Evolutionary conservation across 495 filamentous ascomycete genomes (phyloP).

Genomic region (Glutinoglossum americanum): DNA sequence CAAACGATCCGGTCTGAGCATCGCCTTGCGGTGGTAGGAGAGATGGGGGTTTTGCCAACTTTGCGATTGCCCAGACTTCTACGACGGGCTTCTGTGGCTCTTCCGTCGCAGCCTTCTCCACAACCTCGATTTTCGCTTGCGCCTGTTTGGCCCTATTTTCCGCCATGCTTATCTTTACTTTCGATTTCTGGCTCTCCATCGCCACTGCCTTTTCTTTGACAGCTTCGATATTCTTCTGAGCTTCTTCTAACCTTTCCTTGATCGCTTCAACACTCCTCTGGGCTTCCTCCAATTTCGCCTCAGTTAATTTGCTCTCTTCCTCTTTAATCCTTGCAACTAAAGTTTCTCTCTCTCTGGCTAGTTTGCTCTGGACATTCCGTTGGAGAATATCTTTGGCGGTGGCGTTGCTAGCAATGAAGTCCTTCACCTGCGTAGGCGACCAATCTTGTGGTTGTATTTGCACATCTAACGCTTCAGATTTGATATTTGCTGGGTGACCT

Average conservation of each 20-base stretch:
- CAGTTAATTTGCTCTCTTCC: conserved; percentile 23
- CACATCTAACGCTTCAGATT: not conserved
- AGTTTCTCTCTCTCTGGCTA: conserved; percentile 36
- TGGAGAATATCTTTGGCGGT: conserved; percentile 42
- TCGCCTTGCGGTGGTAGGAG: conserved; percentile 13
- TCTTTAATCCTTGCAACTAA: conserved; percentile 10
- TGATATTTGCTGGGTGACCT: not conserved
- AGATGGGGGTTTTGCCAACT: conserved; percentile 40
- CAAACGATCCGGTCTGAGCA: conserved; percentile 7
- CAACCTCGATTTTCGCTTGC: conserved; percentile 50
- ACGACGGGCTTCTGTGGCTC: conserved; percentile 59
- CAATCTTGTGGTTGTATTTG: not conserved
- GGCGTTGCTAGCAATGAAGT: conserved; percentile 40
- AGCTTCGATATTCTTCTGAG: conserved; percentile 23
- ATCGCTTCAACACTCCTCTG: conserved; percentile 15
- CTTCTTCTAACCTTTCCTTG: conserved; percentile 21
- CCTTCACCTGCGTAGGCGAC: conserved; percentile 40
- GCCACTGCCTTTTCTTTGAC: conserved; percentile 29
- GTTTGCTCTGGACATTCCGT: conserved; percentile 39
- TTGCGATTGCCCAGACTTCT: conserved; percentile 69
- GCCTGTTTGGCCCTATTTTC: conserved; percentile 43
- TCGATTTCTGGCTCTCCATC: conserved; percentile 40
- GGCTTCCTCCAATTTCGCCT: conserved; percentile 15
- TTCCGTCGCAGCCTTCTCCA: conserved; percentile 59
- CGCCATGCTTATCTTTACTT: conserved; percentile 56